Evolutionary conservation across 495 filamentous ascomycete species (phyloP).

Genomic region (Podospora pseudocomata): DNA sequence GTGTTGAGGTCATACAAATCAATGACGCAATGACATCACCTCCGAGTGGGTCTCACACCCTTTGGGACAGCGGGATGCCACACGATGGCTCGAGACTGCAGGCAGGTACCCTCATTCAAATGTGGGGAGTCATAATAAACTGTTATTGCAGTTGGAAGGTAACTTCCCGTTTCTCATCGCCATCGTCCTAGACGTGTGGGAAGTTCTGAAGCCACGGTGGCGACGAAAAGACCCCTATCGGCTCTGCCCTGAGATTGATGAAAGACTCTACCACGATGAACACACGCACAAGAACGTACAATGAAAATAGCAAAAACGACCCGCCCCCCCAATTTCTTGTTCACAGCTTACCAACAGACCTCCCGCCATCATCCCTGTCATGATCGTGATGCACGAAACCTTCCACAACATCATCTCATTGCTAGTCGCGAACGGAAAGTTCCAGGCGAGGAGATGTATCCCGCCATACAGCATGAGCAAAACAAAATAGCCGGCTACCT

Average conservation of each 20-base stretch:
- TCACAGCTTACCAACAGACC: too few relatives aligned
- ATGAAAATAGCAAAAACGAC: background rate
- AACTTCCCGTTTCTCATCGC: too few relatives aligned
- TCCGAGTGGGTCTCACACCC: background rate
- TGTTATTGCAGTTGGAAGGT: too few relatives aligned
- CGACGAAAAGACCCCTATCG: constrained; percentile 1
- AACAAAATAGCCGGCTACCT: background rate
- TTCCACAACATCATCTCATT: background rate
- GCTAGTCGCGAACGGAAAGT: background rate
- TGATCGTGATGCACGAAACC: background rate
- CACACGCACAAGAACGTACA: background rate
- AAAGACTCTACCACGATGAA: constrained; percentile 11
- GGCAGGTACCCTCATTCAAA: too few relatives aligned
- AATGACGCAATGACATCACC: background rate
- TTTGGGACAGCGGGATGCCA: background rate
- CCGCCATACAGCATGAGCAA: constrained; percentile 1
- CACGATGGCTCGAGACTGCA: background rate
- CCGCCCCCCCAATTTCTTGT: background rate
- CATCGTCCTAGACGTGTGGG: background rate
- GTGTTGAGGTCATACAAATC: background rate
- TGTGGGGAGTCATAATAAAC: too few relatives aligned
- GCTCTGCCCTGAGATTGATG: constrained; percentile 1
- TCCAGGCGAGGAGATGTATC: constrained; percentile 3
- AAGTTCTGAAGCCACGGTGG: constrained; percentile 5
- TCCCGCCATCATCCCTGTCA: background rate